Evolutionary conservation across 805 yeast genomes (phyloP).

Genomic region (Scheffersomyces amazonensis): DNA sequence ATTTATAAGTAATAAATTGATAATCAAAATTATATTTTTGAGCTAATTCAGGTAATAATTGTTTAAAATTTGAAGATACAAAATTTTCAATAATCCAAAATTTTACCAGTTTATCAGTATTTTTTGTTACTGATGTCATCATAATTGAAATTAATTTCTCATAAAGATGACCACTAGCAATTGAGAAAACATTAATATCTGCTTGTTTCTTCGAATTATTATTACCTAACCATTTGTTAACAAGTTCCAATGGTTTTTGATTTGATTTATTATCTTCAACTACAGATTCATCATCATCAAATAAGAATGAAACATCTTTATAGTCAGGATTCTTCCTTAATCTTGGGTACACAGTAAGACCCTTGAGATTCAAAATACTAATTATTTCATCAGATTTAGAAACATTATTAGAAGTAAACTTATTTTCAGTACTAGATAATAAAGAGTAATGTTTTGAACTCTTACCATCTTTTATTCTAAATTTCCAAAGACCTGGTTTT

Average conservation of each 20-base stretch:
- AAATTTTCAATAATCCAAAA: constrained; percentile 87
- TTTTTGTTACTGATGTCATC: constrained; percentile 71
- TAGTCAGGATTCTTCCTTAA: constrained; percentile 32
- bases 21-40: constrained; percentile 59
- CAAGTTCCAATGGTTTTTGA: background rate
- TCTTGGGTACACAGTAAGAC: constrained; percentile 44
- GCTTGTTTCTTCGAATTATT: constrained; percentile 33
- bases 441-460: constrained; percentile 15
- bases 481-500: constrained; percentile 65
- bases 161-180: constrained; percentile 79
- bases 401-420: constrained; percentile 28
- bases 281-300: constrained; percentile 6
- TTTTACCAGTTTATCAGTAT: constrained; percentile 58
- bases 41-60: constrained; percentile 59
- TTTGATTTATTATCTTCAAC: background rate
- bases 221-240: constrained; percentile 1
- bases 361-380: constrained; percentile 42
- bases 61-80: constrained; percentile 66
- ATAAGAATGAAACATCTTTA: constrained; percentile 10
- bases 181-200: constrained; percentile 73
- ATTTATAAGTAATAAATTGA: constrained; percentile 78
- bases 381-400: constrained; percentile 22
- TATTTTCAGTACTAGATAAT: constrained; percentile 42
- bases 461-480: constrained; percentile 37
- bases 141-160: constrained; percentile 74